A percentile compares a stretch with the other conserved stretches of the same genome.
Conservation (phyloP, 163 green algal genomes). For the Coccomyxa subellipsoidea region DNA sequence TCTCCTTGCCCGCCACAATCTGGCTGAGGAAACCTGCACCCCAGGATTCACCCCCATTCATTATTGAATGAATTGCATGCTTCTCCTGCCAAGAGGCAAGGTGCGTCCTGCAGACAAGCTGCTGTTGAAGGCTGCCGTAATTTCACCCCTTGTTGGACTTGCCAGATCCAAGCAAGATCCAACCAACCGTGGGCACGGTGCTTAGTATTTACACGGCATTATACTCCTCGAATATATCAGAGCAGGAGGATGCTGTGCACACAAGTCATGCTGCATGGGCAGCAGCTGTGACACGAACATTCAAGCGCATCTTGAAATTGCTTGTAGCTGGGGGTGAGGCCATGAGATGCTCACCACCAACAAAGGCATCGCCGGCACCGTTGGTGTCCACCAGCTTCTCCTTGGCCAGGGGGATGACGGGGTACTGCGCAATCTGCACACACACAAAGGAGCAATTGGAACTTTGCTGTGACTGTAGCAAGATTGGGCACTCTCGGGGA, state of each 20-base stretch:
- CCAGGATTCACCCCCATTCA: neutral
- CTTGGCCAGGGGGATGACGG: constrained; percentile 75
- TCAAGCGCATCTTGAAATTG: too few species aligned
- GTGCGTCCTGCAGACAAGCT: too few species aligned
- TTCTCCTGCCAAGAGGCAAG: too few species aligned
- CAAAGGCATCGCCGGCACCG: constrained; percentile 94
- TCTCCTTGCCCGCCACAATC: constrained; percentile 82
- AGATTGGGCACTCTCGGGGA: neutral
- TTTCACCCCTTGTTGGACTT: too few species aligned
- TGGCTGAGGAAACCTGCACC: constrained; percentile 89
- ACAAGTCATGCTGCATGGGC: neutral
- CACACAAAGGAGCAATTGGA: too few species aligned
- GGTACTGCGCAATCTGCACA: constrained; percentile 59
- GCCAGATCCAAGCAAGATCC: too few species aligned
- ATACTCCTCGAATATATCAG: neutral
- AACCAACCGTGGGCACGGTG: too few species aligned
- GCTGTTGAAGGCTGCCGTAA: too few species aligned
- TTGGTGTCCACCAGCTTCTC: constrained; percentile 98
- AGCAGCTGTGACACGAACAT: too few species aligned
- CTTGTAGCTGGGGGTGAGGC: neutral
- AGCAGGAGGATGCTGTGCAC: neutral
- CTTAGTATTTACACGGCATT: too few species aligned
- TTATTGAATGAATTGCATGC: neutral
- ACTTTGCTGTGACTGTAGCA: too few species aligned
- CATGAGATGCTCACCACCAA: constrained; percentile 56